These are phyloP conservation scores for Kwoniella mangroviensis DNA, from an alignment of 768 basidiomycete genomes.

Conservation along the genomic window DNA sequence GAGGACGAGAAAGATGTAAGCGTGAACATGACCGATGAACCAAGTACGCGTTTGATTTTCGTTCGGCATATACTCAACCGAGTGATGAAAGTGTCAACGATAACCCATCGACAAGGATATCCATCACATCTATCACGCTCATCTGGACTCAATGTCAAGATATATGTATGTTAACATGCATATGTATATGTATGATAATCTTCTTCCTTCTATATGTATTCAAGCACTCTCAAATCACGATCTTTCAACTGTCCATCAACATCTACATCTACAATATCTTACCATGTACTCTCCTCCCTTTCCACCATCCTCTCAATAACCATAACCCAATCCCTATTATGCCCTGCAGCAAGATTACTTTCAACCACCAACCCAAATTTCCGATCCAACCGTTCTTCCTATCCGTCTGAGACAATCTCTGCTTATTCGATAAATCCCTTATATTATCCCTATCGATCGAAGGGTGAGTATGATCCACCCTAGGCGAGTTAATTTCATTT, in stretches of 20 bases:
- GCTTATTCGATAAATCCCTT: constrained; percentile 15
- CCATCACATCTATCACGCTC: too few species aligned
- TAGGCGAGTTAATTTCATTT: constrained; percentile 9
- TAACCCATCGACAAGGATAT: too few species aligned
- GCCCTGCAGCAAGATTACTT: constrained; percentile 19
- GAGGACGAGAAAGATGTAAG: too few species aligned
- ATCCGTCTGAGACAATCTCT: constrained; percentile 3
- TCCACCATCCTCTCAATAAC: constrained; percentile 22
- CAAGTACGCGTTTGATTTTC: too few species aligned
- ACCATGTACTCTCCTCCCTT: constrained; percentile 20
- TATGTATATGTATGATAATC: too few species aligned
- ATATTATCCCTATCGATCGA: constrained; percentile 16
- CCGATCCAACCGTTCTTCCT: background rate
- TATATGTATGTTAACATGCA: too few species aligned
- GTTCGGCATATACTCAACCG: too few species aligned
- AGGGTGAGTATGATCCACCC: constrained; percentile 20
- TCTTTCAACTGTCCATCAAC: background rate
- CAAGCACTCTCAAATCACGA: too few species aligned
- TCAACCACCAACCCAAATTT: constrained; percentile 11
- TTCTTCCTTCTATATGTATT: too few species aligned
- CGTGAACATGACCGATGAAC: too few species aligned
- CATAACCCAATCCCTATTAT: constrained; percentile 11
- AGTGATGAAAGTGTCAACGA: too few species aligned
- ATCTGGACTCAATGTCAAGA: too few species aligned
- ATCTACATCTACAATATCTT: constrained; percentile 15